Base-by-base conservation (phyloP, 192 early-diverging fungal genomes). In the Lobosporangium transversale region DNA sequence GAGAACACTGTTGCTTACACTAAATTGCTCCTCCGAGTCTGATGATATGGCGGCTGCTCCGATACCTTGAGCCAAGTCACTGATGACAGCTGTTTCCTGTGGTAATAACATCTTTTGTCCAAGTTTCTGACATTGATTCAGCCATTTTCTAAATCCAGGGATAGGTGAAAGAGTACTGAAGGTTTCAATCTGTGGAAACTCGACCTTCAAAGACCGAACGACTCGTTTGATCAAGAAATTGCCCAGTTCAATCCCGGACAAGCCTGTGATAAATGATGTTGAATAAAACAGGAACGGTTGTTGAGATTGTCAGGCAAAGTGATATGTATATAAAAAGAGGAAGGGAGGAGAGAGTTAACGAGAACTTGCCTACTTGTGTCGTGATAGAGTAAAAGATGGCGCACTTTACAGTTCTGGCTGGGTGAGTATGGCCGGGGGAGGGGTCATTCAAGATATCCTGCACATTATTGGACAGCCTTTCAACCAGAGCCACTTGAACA, bases 371-470 rank as follows among this genome's bases (percentile, higher is more conserved):
- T 75, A 86, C 86, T 66, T 97, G 94, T 21, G 93, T 92, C 15
- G 92, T 93, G 62, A 98, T 97, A 2, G 96, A 96, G 80, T 98
- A 98, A 70, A 97, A 98, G 2, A 95, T 90, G 14, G 94, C 96
- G 58, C 86, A 88, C 8, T 76, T 79, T 14, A 90, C 67, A 7
- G 84, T 73, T 11, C 83, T 52, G 3, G 63, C 53, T 0, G 45
- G 53, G 43, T 63, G 66, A 5, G 82, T 31, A 20, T 66, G 62
- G 32, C 48, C 56, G 23, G 66, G 80, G 7, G 61, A 76, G 9
- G 62, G 58, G 36, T 67, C 61, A 27, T 78, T 66, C 18, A 74
- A 31, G 40, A 61, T 70, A 56, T 85, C 82, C 32, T 94, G 92
- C 4, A 95, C 88, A 57, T 89, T 89, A 33, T 59, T 62, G 2